These are phyloP conservation scores for Colletotrichum ledebouriae DNA, from an alignment of 2,329 filamentous ascomycete species.

Conservation along the genomic window DNA sequence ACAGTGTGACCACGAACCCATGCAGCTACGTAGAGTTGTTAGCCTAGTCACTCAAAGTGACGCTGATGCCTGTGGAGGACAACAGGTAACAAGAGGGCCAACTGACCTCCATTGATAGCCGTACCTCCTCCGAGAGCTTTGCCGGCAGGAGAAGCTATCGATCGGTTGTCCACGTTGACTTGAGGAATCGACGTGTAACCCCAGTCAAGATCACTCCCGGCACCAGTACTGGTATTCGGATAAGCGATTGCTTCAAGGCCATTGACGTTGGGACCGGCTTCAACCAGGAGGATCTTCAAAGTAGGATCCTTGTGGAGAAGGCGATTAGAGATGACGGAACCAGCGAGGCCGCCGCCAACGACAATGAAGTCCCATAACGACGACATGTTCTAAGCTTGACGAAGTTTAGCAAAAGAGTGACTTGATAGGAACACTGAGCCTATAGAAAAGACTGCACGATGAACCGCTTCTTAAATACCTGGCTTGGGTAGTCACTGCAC, in stretches of 20 bases:
- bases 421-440: background rate
- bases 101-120: slow-evolving; percentile 56
- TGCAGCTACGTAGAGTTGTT: slow-evolving; percentile 40
- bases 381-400: background rate
- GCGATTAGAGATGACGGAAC: slow-evolving; percentile 53
- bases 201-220: slow-evolving; percentile 50
- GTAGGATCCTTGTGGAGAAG: slow-evolving; percentile 46
- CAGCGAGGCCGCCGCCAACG: slow-evolving; percentile 54
- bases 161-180: slow-evolving; percentile 41
- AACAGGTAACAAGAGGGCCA: background rate
- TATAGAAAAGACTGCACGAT: background rate
- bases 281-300: slow-evolving; percentile 54
- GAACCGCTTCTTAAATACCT: too few relatives aligned
- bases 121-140: slow-evolving; percentile 58
- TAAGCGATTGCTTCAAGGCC: slow-evolving; percentile 46
- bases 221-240: slow-evolving; percentile 44
- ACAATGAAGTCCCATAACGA: slow-evolving; percentile 52
- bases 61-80: slow-evolving; percentile 26
- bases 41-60: slow-evolving; percentile 53
- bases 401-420: background rate
- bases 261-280: slow-evolving; percentile 53
- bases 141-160: slow-evolving; percentile 45
- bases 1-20: slow-evolving; percentile 59
- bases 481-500: too few relatives aligned
- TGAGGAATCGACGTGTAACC: slow-evolving; percentile 51